Percentiles rank a stretch among this genome's conserved stretches.
Evolutionary conservation across 2,329 filamentous ascomycete genomes (phyloP).

Genomic region (Nigrospora osmanthi): DNA sequence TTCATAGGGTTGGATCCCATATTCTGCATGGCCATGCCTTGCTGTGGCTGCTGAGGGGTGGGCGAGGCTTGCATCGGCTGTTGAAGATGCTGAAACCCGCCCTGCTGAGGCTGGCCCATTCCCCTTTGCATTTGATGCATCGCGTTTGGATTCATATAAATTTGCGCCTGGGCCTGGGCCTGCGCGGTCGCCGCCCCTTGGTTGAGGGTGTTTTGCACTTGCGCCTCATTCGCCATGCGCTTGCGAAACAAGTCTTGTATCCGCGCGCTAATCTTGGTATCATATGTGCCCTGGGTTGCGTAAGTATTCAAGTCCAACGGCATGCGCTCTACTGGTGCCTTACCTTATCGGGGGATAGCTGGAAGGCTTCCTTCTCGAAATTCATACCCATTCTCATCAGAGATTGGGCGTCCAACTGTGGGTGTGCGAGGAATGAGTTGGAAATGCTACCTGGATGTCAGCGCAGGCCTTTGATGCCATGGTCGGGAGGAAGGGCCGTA

Average conservation of each 20-base stretch:
- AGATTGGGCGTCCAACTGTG: constrained; percentile 29
- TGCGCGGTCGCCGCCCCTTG: constrained; percentile 31
- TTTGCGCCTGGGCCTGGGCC: constrained; percentile 29
- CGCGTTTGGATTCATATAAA: constrained; percentile 40
- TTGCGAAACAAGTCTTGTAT: constrained; percentile 40
- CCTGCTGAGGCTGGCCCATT: constrained; percentile 41
- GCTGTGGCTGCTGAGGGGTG: constrained; percentile 37
- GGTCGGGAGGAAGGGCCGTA: constrained; percentile 11
- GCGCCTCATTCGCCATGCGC: constrained; percentile 41
- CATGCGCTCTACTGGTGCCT: constrained; percentile 2
- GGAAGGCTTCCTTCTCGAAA: constrained; percentile 40
- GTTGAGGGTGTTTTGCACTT: constrained; percentile 41
- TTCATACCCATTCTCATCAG: constrained; percentile 32
- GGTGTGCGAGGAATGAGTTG: constrained; percentile 40
- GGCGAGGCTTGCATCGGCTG: constrained; percentile 50
- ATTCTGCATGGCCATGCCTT: constrained; percentile 33
- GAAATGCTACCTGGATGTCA: constrained; percentile 31
- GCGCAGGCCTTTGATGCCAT: background rate
- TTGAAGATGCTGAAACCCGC: constrained; percentile 49
- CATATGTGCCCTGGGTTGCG: constrained; percentile 36
- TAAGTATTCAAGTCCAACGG: background rate
- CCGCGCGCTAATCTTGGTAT: constrained; percentile 36
- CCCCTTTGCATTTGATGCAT: constrained; percentile 47
- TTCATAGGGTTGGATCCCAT: constrained; percentile 23
- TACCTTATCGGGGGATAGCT: constrained; percentile 41